Conservation (phyloP, 2,329 filamentous ascomycete species). For the Pseudonectria foliicola region DNA sequence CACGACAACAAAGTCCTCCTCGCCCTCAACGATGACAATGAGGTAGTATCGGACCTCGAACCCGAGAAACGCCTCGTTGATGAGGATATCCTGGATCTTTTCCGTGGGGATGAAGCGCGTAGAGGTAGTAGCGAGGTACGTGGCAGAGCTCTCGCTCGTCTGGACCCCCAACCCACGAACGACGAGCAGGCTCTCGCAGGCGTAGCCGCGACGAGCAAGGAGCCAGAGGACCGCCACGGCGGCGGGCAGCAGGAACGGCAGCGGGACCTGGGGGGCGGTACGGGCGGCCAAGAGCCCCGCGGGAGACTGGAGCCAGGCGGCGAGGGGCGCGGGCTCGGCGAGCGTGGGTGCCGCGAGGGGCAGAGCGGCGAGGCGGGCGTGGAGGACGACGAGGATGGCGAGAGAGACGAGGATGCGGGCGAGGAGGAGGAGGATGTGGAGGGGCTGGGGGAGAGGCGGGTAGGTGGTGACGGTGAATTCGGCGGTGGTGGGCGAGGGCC, state of each 20-base stretch:
- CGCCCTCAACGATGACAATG: slow-evolving; percentile 81
- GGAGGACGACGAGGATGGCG: slow-evolving; percentile 40
- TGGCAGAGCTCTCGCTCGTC: slow-evolving; percentile 58
- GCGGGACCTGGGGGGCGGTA: slow-evolving; percentile 29
- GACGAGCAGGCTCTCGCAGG: slow-evolving; percentile 79
- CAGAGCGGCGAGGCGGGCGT: slow-evolving; percentile 38
- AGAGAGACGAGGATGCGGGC: slow-evolving; percentile 36
- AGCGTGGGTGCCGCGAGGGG: slow-evolving; percentile 19
- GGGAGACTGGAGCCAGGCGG: slow-evolving; percentile 20
- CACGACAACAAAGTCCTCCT: slow-evolving; percentile 86
- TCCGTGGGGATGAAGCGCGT: slow-evolving; percentile 75
- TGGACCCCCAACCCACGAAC: slow-evolving; percentile 87
- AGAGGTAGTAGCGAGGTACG: slow-evolving; percentile 48
- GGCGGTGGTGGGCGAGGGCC: slow-evolving; percentile 80
- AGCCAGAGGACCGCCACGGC: slow-evolving; percentile 34
- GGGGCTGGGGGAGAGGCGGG: slow-evolving; percentile 43
- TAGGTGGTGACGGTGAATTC: slow-evolving; percentile 87
- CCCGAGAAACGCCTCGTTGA: slow-evolving; percentile 90
- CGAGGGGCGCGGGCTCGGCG: slow-evolving; percentile 8
- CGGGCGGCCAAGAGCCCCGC: slow-evolving; percentile 24
- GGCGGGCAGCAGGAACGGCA: slow-evolving; percentile 33
- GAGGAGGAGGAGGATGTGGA: slow-evolving; percentile 38
- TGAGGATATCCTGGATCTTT: slow-evolving; percentile 85
- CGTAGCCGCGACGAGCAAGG: slow-evolving; percentile 40
- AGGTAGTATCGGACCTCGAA: slow-evolving; percentile 89